Percentiles rank a stretch among this genome's conserved stretches.
Evolutionary conservation across 345 rosid genomes (phyloP).

Genomic region (Citrus reticulata): DNA sequence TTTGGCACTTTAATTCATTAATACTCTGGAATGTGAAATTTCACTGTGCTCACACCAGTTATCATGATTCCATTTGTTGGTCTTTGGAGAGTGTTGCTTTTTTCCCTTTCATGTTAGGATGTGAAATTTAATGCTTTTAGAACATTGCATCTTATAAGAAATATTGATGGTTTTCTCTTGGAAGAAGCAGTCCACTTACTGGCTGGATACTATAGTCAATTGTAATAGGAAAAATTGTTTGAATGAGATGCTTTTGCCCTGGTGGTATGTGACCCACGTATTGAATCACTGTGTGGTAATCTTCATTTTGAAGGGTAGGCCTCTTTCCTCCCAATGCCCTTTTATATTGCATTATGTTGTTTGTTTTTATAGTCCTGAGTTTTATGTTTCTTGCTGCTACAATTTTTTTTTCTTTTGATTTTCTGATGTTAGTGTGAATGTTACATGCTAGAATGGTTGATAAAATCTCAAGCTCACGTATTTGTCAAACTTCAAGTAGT

Average conservation of each 20-base stretch:
- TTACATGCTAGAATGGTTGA: not conserved
- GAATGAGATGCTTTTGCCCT: conserved; percentile 2
- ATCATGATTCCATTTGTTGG: not conserved
- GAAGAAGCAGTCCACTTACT: not conserved
- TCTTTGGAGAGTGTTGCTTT: not conserved
- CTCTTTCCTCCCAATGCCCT: not conserved
- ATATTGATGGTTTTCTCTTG: not conserved
- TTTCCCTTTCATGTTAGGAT: not conserved
- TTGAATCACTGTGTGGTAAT: conserved; percentile 56
- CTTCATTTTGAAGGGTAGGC: conserved; percentile 65
- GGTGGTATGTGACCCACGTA: conserved; percentile 20
- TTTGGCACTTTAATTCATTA: not conserved
- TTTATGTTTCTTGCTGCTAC: not conserved
- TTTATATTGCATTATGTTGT: not conserved
- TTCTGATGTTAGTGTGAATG: not conserved
- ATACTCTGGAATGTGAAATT: too few relatives aligned
- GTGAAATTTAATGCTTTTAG: too few relatives aligned
- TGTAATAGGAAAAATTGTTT: too few relatives aligned
- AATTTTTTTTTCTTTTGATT: not conserved
- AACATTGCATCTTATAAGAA: not conserved
- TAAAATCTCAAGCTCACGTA: not conserved
- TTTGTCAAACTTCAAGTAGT: not conserved
- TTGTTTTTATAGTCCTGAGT: not conserved
- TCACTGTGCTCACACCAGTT: too few relatives aligned
- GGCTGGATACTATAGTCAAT: too few relatives aligned